Evolutionary conservation across 345 rosid species (phyloP).

Genomic region (Psidium guajava): DNA sequence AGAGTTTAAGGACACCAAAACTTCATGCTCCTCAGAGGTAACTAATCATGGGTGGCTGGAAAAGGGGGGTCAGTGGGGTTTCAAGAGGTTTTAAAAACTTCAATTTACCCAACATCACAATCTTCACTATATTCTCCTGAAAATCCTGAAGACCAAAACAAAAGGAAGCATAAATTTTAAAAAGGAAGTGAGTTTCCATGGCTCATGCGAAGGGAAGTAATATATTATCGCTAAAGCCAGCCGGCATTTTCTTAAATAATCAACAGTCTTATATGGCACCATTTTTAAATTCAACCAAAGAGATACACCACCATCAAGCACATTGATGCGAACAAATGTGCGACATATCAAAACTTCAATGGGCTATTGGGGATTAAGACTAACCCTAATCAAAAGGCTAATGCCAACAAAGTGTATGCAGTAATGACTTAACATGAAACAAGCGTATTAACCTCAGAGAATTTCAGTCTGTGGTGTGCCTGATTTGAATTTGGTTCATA

Average conservation of each 20-base stretch:
- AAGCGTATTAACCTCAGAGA: background rate
- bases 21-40: background rate
- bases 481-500: background rate
- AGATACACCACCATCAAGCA: background rate
- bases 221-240: background rate
- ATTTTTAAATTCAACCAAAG: background rate
- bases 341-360: background rate
- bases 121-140: background rate
- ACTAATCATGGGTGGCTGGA: background rate
- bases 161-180: background rate
- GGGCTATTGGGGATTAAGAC: background rate
- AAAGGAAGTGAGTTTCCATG: background rate
- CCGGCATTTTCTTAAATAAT: background rate
- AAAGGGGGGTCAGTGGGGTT: background rate
- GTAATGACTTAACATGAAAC: background rate
- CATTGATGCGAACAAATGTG: background rate
- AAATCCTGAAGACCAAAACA: background rate
- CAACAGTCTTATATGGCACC: background rate
- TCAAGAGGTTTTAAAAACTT: background rate
- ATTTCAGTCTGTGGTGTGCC: background rate
- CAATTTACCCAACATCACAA: background rate
- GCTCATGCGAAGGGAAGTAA: background rate
- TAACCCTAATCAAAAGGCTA: background rate
- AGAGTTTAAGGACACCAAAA: background rate
- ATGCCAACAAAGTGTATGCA: background rate